Conservation (phyloP, 495 filamentous ascomycete species). For the Podospora anserina region DNA sequence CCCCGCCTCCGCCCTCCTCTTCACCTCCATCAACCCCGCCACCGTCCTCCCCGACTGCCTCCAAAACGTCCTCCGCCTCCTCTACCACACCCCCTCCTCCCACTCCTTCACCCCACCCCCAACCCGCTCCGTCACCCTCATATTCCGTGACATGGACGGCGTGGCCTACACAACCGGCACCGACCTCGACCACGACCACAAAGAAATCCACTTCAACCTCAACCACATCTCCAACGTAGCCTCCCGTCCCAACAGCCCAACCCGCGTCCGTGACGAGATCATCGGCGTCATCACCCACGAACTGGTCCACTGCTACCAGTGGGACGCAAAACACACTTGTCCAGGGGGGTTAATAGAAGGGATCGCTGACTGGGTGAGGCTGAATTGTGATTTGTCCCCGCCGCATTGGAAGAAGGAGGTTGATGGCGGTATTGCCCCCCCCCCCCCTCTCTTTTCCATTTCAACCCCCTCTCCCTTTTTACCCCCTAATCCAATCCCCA, state of each 20-base stretch:
- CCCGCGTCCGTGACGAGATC: conserved; percentile 61
- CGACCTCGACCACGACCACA: conserved; percentile 83
- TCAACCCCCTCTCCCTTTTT: no score
- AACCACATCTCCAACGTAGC: conserved; percentile 59
- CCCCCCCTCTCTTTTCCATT: background rate
- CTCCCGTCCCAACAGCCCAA: conserved; percentile 25
- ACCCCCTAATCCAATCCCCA: no score
- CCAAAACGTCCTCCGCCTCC: conserved; percentile 58
- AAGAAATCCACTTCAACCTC: conserved; percentile 88
- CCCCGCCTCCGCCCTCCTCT: background rate
- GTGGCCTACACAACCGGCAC: conserved; percentile 86
- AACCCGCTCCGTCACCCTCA: conserved; percentile 78
- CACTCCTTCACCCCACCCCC: conserved; percentile 41
- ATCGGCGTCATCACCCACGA: conserved; percentile 84
- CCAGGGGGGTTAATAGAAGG: conserved; percentile 88
- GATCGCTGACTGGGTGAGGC: conserved; percentile 88
- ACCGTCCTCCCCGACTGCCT: conserved; percentile 60
- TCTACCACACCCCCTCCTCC: conserved; percentile 53
- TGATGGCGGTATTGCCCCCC: conserved; percentile 17
- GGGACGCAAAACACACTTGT: conserved; percentile 58
- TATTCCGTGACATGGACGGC: conserved; percentile 73
- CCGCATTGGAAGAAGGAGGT: conserved; percentile 74
- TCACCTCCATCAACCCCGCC: conserved; percentile 17
- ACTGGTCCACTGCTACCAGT: conserved; percentile 95
- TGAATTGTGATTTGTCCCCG: conserved; percentile 68